Evolutionary conservation across 192 early-diverging fungal species (phyloP), one percentile per base, ranked within the genome.

Genomic region (Lobosporangium transversale): DNA sequence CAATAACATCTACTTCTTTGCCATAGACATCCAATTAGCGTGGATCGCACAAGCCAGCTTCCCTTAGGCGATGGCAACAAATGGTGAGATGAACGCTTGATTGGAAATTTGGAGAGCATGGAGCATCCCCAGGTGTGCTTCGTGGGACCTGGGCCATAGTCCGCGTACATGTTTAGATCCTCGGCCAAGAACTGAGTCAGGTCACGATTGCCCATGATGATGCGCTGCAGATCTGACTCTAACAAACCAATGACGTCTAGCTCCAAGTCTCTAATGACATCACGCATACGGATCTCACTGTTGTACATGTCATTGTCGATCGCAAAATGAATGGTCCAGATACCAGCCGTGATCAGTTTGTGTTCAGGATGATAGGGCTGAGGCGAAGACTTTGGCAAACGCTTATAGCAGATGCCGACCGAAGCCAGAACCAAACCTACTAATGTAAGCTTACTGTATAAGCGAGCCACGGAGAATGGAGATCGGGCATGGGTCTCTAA

Each of bases 111-210:
- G 33, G 92, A 94, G 52, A 94, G 87, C 87, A 94, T 89, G 3
- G 88, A 80, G 64, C 92, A 94, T 9, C 92, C 92, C 92, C 92
- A 94, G 26, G 92, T 94, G 81, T 94, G 92, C 81, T 94, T 92
- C 66, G 88, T 89, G 10, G 91, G 89, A n/a, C 90, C 89, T 48
- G 92, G 92, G 17, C 92, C 92, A 76, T 91, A 94, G 80, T 94
- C 92, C 21, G 89, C 80, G 70, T 94, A 92, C 76, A 88, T 89
- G 52, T 86, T 84, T 6, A 94, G 83, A 60, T 92, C 89, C 66
- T 94, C 92, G 37, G 85, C 85, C 63, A 94, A 81, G 59, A 84
- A 89, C 83, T 94, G 92, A 30, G 89, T 86, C 83, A 88, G 87
- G 73, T 94, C 92, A 61, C 92, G 90, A 59, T 90, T 90, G 63